These are phyloP conservation scores for Tricholoma matsutake DNA, from an alignment of 768 basidiomycete species.

Conservation along the genomic window DNA sequence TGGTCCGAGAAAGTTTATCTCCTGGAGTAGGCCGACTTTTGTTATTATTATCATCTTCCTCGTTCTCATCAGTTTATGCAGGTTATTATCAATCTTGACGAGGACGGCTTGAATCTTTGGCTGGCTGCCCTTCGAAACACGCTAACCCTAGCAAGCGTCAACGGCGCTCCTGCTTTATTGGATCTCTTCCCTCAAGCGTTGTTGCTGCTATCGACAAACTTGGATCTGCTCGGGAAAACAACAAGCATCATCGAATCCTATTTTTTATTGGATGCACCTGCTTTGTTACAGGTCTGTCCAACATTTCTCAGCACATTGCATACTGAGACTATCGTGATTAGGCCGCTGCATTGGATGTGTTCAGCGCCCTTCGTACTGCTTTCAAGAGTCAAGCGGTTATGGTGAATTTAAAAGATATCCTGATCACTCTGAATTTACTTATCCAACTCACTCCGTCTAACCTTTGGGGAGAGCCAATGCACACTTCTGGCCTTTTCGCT, in stretches of 20 bases:
- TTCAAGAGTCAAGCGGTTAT: constrained; percentile 45
- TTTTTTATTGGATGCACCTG: constrained; percentile 62
- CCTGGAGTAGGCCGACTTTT: constrained; percentile 41
- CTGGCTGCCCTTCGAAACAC: constrained; percentile 65
- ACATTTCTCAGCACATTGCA: neutral
- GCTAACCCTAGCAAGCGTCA: constrained; percentile 42
- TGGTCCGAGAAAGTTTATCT: constrained; percentile 63
- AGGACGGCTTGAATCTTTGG: constrained; percentile 80
- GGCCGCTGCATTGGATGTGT: constrained; percentile 54
- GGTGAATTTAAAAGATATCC: constrained; percentile 59
- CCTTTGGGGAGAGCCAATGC: constrained; percentile 72
- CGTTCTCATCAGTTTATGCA: constrained; percentile 26
- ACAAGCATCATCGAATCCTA: constrained; percentile 74
- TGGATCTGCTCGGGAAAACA: constrained; percentile 71
- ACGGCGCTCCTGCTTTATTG: constrained; percentile 49
- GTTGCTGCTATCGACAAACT: constrained; percentile 57
- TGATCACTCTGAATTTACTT: constrained; percentile 57
- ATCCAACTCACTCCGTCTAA: constrained; percentile 60
- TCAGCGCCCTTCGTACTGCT: constrained; percentile 51
- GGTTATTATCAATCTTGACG: constrained; percentile 69
- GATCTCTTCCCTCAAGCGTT: constrained; percentile 66
- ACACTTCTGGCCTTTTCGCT: constrained; percentile 70
- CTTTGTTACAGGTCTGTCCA: constrained; percentile 59
- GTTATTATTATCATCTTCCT: neutral
- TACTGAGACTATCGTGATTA: constrained; percentile 22